Conservation (phyloP, 2,329 filamentous ascomycete genomes). For the Didymella exigua region DNA sequence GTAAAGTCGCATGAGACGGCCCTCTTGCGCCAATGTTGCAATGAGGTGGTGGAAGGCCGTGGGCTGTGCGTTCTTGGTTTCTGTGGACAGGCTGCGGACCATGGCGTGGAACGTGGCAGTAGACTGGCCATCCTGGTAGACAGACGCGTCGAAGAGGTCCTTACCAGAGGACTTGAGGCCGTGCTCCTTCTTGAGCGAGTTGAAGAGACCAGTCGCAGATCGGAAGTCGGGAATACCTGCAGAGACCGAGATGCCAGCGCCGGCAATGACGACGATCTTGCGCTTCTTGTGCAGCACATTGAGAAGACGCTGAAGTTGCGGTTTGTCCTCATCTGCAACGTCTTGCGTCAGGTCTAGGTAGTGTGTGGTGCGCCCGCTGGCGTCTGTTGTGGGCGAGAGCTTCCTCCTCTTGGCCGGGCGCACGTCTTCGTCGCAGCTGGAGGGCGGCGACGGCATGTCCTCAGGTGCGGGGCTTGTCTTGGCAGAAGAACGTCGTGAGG, state of each 20-base stretch:
- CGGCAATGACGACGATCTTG: slow-evolving; percentile 96
- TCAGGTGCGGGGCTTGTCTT: slow-evolving; percentile 55
- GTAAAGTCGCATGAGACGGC: slow-evolving; percentile 86
- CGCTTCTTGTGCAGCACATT: slow-evolving; percentile 82
- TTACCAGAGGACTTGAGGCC: slow-evolving; percentile 93
- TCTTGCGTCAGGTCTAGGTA: slow-evolving; percentile 73
- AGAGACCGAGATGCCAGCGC: slow-evolving; percentile 94
- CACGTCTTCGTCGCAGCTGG: slow-evolving; percentile 64
- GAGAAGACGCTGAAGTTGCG: slow-evolving; percentile 71
- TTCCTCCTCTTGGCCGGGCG: slow-evolving; percentile 79
- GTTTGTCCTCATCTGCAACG: slow-evolving; percentile 61
- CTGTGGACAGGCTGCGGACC: slow-evolving; percentile 84
- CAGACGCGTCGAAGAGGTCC: slow-evolving; percentile 94
- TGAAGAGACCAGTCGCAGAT: slow-evolving; percentile 88
- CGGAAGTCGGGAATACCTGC: slow-evolving; percentile 97
- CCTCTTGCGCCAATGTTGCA: slow-evolving; percentile 85
- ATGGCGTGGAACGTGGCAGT: slow-evolving; percentile 94
- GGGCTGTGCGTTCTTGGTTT: slow-evolving; percentile 77
- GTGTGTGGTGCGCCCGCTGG: slow-evolving; percentile 77
- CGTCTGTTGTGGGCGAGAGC: slow-evolving; percentile 43
- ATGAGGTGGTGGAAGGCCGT: slow-evolving; percentile 93
- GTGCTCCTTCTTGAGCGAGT: slow-evolving; percentile 80
- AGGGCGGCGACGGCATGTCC: slow-evolving; percentile 50
- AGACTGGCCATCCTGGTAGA: slow-evolving; percentile 89
- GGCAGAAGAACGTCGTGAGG: slow-evolving; percentile 54